Base-by-base conservation (phyloP, 1,139 yeast species). In the Meyerozyma sp. region DNA sequence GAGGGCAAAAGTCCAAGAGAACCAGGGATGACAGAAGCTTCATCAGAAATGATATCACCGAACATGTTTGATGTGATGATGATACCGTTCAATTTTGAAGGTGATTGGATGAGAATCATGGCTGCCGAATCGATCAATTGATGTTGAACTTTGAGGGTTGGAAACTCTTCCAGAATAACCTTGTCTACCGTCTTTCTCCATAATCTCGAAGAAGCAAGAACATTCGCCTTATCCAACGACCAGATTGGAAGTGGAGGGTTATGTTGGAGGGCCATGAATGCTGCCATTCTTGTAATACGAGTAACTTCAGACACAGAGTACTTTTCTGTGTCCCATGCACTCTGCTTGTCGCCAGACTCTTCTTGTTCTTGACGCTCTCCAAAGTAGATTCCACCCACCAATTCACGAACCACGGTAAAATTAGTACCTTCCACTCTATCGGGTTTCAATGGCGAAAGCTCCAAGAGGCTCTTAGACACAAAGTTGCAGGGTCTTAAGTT, bases 61-160 rank as follows among this genome's bases (percentile, higher is more conserved):
- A 93, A 93, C 96, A 93, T 91, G 71, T 93, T 93, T 55, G 87
- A 84, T 42, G 98, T 91, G 61, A 93, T 81, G 45, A 93, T 80
- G 42, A 93, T 77, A 65, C 98, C 98, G 62, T 93, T 93, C 58
- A 93, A 78, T 53, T 82, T 82, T 41, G 90, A 84, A 56, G 98
- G 98, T 51, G 79, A 80, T 70, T 93, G 89, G 55, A 93, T 87
- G 57, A 93, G 72, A 58, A 91, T 90, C 98, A 93, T 93, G 42
- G 98, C 98, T 41, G 98, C 98, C 9, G 97, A 89, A 67, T 93
- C 98, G 58, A 93, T 91, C 66, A 93, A 80, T 73, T 93, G 98
- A 68, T 93, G 96, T 63, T 91, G 88, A 36, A 90, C 75, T 13
- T 75, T 76, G 56, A 93, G 74, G 57, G 82, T 86, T 42, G 98